These are phyloP conservation scores for Leersia perrieri DNA, from an alignment of 176 grass and related monocot species.

Conservation along the genomic window DNA sequence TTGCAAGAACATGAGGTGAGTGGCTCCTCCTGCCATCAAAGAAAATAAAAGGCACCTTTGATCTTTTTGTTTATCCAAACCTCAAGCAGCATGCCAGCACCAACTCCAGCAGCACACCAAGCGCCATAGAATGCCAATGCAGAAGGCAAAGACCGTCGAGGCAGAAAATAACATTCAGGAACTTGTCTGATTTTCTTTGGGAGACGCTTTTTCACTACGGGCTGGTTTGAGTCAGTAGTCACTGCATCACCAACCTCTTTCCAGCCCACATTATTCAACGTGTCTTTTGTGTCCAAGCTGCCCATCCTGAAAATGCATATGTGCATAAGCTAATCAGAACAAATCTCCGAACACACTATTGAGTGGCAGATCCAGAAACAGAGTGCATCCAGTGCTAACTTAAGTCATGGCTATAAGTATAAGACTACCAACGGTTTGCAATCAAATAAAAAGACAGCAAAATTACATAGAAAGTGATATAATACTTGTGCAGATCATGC, in stretches of 20 bases:
- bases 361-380: no score
- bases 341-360: background rate
- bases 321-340: conserved; percentile 8
- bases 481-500: no score
- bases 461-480: no score
- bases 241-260: conserved; percentile 53
- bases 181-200: conserved; percentile 96
- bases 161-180: conserved; percentile 87
- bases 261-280: conserved; percentile 68
- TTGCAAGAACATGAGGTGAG: background rate
- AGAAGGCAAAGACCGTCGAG: conserved; percentile 49
- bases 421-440: no score
- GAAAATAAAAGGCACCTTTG: conserved; percentile 54
- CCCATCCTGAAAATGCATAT: conserved; percentile 42
- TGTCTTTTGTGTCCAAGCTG: conserved; percentile 56
- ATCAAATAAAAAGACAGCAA: no score
- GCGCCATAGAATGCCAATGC: conserved; percentile 61
- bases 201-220: conserved; percentile 69
- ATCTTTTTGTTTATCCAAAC: conserved; percentile 93
- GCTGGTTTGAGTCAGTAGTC: conserved; percentile 42
- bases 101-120: conserved; percentile 61
- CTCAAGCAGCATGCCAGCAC: conserved; percentile 79
- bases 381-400: no score
- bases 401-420: no score
- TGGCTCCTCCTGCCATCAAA: background rate